Evolutionary conservation across 2,329 filamentous ascomycete species (phyloP).

Genomic region (Diplodia scrobiculata): DNA sequence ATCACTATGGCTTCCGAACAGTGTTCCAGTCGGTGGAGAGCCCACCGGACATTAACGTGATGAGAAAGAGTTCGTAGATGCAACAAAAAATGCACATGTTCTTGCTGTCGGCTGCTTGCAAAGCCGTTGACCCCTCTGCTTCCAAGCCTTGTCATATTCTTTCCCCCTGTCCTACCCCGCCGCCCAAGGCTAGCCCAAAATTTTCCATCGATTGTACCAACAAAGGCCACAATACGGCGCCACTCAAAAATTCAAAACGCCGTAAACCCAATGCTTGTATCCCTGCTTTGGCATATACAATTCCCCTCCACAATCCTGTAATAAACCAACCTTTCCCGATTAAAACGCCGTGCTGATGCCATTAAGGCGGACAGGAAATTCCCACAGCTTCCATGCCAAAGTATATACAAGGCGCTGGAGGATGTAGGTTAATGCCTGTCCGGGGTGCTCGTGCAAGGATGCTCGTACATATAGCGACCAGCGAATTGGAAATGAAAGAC

Average conservation of each 20-base stretch:
- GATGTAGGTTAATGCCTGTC: background rate
- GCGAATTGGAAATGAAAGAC: background rate
- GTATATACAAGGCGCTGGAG: conserved; percentile 14
- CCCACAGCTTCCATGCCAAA: background rate
- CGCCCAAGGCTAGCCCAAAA: conserved; percentile 4
- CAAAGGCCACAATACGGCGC: background rate
- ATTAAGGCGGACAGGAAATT: conserved; percentile 11
- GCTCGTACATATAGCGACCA: conserved; percentile 18
- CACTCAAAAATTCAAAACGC: conserved; percentile 6
- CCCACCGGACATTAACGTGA: background rate
- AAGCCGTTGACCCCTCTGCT: background rate
- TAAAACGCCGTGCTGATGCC: conserved; percentile 20
- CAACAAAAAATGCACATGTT: conserved; percentile 21
- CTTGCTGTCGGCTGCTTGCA: background rate
- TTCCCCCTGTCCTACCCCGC: background rate
- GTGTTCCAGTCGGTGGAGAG: no score
- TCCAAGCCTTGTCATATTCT: background rate
- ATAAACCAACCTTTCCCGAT: background rate
- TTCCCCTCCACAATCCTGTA: background rate
- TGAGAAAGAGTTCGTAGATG: background rate
- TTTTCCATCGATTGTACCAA: background rate
- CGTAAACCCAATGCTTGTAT: conserved; percentile 21
- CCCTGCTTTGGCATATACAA: background rate
- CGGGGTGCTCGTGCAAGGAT: conserved; percentile 14
- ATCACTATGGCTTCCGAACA: background rate